Evolutionary conservation across 169 alveolate genomes (phyloP).

Genomic region (Plasmodium knowlesi): DNA sequence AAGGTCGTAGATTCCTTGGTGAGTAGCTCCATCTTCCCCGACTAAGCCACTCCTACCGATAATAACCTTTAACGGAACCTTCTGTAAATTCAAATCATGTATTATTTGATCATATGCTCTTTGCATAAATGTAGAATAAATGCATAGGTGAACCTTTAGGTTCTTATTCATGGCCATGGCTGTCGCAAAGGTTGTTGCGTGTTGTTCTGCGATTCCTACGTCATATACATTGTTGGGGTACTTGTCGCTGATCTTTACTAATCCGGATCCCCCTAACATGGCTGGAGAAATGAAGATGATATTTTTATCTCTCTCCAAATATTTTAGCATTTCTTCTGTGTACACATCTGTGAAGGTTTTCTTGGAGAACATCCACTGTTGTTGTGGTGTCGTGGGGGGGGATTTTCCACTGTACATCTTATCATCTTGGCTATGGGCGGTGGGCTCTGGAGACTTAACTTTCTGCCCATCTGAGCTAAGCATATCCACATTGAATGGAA

Average conservation of each 20-base stretch:
- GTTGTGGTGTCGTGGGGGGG: background rate
- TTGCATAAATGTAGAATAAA: slow-evolving; percentile 91
- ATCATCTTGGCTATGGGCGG: background rate
- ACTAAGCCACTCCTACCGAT: slow-evolving; percentile 90
- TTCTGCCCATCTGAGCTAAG: background rate
- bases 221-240: slow-evolving; percentile 87
- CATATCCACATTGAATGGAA: background rate
- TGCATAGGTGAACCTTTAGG: slow-evolving; percentile 84
- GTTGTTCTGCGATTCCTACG: slow-evolving; percentile 93
- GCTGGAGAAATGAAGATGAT: slow-evolving; percentile 88
- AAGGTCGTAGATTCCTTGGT: slow-evolving; percentile 90
- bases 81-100: slow-evolving; percentile 87
- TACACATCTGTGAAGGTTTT: slow-evolving; percentile 81
- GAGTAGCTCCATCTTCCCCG: slow-evolving; percentile 91
- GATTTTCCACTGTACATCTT: background rate
- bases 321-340: slow-evolving; percentile 79
- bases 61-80: slow-evolving; percentile 84
- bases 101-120: slow-evolving; percentile 90
- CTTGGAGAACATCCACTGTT: slow-evolving; percentile 22
- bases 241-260: slow-evolving; percentile 78
- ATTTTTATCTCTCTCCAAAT: slow-evolving; percentile 77
- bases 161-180: slow-evolving; percentile 87
- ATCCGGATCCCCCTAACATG: slow-evolving; percentile 91
- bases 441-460: background rate
- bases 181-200: slow-evolving; percentile 90